A percentile compares a stretch with the other conserved stretches of the same genome.
Evolutionary conservation across 305 asterid species (phyloP).

Genomic region (Solanum hybrid): DNA sequence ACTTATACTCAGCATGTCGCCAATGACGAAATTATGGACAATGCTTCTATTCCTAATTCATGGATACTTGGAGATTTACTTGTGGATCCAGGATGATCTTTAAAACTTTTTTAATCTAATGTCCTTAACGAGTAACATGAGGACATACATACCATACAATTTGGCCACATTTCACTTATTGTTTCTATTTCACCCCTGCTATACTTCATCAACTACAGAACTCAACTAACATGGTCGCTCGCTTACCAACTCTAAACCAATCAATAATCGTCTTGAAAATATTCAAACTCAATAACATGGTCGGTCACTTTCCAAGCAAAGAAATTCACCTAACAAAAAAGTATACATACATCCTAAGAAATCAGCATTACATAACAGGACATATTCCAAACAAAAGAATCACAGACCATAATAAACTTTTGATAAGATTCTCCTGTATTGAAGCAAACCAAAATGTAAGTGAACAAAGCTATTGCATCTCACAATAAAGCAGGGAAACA

Average conservation of each 20-base stretch:
- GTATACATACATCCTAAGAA: background rate
- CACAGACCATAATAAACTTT: background rate
- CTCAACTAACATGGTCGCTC: background rate
- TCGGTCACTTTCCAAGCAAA: background rate
- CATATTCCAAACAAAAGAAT: background rate
- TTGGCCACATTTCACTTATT: background rate
- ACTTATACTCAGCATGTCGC: slow-evolving; percentile 1
- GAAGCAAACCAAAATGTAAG: background rate
- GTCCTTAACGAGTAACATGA: slow-evolving; percentile 41
- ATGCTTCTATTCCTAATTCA: slow-evolving; percentile 16
- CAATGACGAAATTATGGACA: slow-evolving; percentile 21
- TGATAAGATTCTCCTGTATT: background rate
- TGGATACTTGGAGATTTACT: slow-evolving; percentile 26
- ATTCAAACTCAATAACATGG: background rate
- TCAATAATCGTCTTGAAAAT: background rate
- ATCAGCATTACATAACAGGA: background rate
- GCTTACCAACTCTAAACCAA: background rate
- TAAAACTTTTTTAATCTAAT: slow-evolving; percentile 28
- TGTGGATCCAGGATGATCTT: slow-evolving; percentile 36
- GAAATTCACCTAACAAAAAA: background rate
- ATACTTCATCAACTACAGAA: background rate
- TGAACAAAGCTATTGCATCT: background rate
- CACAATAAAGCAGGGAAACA: background rate
- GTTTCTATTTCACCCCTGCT: background rate
- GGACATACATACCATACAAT: background rate